Evolutionary conservation across 345 rosid genomes (phyloP), one percentile per base, ranked within the genome.

Genomic region (Populus nigra): DNA sequence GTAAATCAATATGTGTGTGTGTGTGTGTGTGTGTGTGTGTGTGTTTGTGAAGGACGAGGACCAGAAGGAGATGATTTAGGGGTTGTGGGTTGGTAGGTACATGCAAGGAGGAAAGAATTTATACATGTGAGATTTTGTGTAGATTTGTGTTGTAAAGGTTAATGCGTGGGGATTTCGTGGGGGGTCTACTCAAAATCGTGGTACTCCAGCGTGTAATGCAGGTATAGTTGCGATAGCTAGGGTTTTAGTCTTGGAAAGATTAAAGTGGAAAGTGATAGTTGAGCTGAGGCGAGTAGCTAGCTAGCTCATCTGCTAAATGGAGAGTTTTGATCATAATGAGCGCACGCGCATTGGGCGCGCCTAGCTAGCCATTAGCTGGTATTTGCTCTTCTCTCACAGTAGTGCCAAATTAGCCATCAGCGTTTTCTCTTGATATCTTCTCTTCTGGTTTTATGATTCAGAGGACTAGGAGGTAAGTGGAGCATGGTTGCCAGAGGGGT

Each of bases 141-240:
- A n/a, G 59, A 15, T 53, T 22, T 35, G n/a, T 47, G 74, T 49
- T n/a, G 71, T 11, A 68, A 78, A 49, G 27, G 66, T 38, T 75
- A 85, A 86, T 69, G 89, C 91, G 90, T 83, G 93, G 91, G 81
- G 69, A 81, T 33, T 73, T 87, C 91, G 93, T 80, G 80, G 84
- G 75, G 62, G 18, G 75, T 35, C 71, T 23, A 25, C 73, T 78
- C 25, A 76, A 73, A 82, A 65, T 35, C 35, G 63, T 53, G 75
- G 69, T 11, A 3, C 74, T 50, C 27, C 61, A 50, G 76, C 74
- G 67, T 72, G 73, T 47, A 35, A 43, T 65, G 23, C 50, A 9
- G 23, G 68, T 74, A 31, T 31, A 45, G 38, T 20, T 25, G 20
- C 47, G 4, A 29, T 18, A n/a, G 12, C 35, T 6, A 17, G 55